A percentile compares a stretch with the other conserved stretches of the same genome.
These are phyloP conservation scores for Phytophthora brassicae DNA, from an alignment of 352 stramenopile genomes.

Conservation along the genomic window DNA sequence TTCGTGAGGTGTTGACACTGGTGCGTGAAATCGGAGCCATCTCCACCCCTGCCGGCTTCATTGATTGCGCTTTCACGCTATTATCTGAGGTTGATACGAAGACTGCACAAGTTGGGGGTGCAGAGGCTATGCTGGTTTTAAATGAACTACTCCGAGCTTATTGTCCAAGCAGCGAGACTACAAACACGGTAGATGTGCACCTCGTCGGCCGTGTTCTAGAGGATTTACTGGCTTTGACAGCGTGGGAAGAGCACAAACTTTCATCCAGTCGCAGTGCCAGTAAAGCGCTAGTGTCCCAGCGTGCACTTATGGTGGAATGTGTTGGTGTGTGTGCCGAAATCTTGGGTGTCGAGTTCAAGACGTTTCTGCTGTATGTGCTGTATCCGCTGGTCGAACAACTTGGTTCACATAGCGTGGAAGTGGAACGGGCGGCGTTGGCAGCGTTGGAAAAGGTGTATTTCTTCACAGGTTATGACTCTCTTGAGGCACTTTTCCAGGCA, in stretches of 20 bases:
- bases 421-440: constrained; percentile 70
- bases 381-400: constrained; percentile 88
- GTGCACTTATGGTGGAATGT: constrained; percentile 73
- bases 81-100: constrained; percentile 24
- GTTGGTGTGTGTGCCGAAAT: constrained; percentile 76
- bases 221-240: constrained; percentile 56
- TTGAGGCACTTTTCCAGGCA: constrained; percentile 66
- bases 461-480: constrained; percentile 50
- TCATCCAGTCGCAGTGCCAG: background rate
- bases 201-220: constrained; percentile 77
- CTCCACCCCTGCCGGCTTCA: constrained; percentile 56
- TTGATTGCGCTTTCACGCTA: constrained; percentile 65
- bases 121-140: constrained; percentile 60
- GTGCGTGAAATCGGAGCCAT: constrained; percentile 49
- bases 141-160: constrained; percentile 60
- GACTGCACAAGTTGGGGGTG: constrained; percentile 7
- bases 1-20: constrained; percentile 46
- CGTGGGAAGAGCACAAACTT: constrained; percentile 37
- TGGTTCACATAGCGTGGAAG: constrained; percentile 51
- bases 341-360: constrained; percentile 44
- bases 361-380: constrained; percentile 71
- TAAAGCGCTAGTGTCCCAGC: constrained; percentile 38
- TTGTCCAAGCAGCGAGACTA: constrained; percentile 9
- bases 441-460: constrained; percentile 72
- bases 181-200: constrained; percentile 44